These are phyloP conservation scores for Puccinellia tenuiflora DNA, from an alignment of 176 grass and related monocot genomes.

Conservation along the genomic window DNA sequence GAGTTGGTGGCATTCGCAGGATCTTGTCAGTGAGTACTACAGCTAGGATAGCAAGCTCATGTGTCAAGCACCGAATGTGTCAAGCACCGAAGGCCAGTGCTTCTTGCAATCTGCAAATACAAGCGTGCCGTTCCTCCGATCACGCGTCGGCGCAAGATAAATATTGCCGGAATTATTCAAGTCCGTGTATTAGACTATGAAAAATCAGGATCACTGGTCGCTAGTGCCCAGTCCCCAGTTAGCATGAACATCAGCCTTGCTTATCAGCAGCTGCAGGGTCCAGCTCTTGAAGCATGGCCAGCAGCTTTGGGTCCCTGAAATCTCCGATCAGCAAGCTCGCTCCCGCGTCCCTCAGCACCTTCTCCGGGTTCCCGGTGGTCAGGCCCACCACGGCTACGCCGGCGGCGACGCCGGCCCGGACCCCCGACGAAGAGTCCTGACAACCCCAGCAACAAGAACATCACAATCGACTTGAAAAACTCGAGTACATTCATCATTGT, in stretches of 20 bases:
- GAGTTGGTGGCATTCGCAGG: no score
- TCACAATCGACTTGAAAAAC: no score
- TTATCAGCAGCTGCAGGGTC: conserved; percentile 11
- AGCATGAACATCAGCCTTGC: conserved; percentile 9
- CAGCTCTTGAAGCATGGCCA: conserved; percentile 35
- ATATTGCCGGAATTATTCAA: not conserved
- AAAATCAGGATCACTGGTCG: not conserved
- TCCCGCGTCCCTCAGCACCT: conserved; percentile 51
- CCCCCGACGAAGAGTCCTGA: conserved; percentile 73
- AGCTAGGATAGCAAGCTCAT: not conserved
- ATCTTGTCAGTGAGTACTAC: not conserved
- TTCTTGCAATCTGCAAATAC: not conserved
- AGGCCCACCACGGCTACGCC: conserved; percentile 62
- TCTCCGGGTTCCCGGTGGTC: conserved; percentile 62
- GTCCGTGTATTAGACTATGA: not conserved
- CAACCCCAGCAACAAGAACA: not conserved
- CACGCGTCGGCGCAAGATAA: not conserved
- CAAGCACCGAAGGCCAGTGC: not conserved
- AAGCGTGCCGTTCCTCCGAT: not conserved
- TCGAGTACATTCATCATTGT: not conserved
- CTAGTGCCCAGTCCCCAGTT: not conserved
- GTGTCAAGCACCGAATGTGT: not conserved
- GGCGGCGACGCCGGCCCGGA: conserved; percentile 68
- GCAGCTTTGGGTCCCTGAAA: conserved; percentile 50
- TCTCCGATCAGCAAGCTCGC: conserved; percentile 57